Conservation (phyloP, 1,284 basidiomycete species). For the Irpex lacteus region DNA sequence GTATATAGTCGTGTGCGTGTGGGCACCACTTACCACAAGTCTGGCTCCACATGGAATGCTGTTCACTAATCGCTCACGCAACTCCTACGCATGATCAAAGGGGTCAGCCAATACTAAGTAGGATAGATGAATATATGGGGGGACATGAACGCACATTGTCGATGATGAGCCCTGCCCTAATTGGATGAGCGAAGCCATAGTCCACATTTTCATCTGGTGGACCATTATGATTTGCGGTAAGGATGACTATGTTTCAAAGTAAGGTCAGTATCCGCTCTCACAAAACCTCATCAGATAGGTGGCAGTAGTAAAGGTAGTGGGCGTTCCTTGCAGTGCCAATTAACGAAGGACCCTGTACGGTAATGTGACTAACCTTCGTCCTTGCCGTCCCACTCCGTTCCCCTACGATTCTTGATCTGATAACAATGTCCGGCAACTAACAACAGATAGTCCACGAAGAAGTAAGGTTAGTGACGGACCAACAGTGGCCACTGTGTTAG, state of each 20-base stretch:
- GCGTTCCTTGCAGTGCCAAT: too few relatives aligned
- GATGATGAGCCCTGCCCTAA: constrained; percentile 10
- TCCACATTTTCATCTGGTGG: neutral
- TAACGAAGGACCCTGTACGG: too few relatives aligned
- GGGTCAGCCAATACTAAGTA: neutral
- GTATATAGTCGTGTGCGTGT: too few relatives aligned
- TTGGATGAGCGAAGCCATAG: neutral
- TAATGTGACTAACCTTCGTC: constrained; percentile 11
- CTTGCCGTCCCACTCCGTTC: constrained; percentile 8
- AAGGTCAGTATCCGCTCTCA: neutral
- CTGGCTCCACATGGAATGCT: neutral
- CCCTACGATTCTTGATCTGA: constrained; percentile 10
- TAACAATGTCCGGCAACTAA: constrained; percentile 16
- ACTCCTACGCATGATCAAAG: neutral
- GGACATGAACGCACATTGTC: constrained; percentile 12
- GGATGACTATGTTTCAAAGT: constrained; percentile 3
- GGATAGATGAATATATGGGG: neutral
- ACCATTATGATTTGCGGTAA: constrained; percentile 8
- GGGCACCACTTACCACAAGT: neutral
- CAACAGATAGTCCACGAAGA: neutral
- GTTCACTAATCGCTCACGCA: constrained; percentile 8
- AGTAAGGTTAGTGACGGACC: neutral
- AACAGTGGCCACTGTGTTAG: too few relatives aligned
- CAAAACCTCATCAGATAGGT: too few relatives aligned
- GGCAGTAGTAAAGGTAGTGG: too few relatives aligned